A percentile compares a stretch with the other conserved stretches of the same genome.
phyloP scores from a whole-genome alignment of 2,329 filamentous ascomycete genomes.

The Cladosporium sp. region DNA sequence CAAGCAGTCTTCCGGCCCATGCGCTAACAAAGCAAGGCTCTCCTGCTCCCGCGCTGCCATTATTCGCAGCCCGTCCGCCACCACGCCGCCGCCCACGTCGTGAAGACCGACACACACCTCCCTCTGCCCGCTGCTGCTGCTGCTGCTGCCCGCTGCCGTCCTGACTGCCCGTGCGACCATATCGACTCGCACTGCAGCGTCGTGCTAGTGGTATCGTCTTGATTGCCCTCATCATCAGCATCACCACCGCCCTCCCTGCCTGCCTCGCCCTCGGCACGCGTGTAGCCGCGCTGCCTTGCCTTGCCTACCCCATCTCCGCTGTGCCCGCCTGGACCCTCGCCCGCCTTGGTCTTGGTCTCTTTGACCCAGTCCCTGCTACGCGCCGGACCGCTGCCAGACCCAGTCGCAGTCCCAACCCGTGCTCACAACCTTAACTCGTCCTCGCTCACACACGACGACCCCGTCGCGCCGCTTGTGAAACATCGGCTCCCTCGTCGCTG shows the following conservation, averaged over 20 bases:
- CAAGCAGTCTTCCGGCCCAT: neutral
- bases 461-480: constrained; percentile 11
- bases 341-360: neutral
- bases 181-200: neutral
- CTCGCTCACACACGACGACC: neutral
- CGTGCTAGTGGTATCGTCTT: too few relatives aligned
- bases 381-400: neutral
- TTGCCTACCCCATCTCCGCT: neutral
- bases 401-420: constrained; percentile 8
- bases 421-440: constrained; percentile 1
- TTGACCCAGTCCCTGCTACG: constrained; percentile 1
- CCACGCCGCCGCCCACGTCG: neutral
- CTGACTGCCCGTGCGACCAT: neutral
- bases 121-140: neutral
- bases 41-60: too few relatives aligned
- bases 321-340: neutral
- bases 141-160: neutral
- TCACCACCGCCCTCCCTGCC: neutral
- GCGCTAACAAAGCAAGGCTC: neutral
- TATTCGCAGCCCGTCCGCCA: neutral
- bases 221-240: too few relatives aligned
- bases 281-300: too few relatives aligned
- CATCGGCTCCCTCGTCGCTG: constrained; percentile 8
- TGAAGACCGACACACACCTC: neutral
- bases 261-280: too few relatives aligned